phyloP scores from a whole-genome alignment of 148 eudicot species.

The Simmondsia chinensis region DNA sequence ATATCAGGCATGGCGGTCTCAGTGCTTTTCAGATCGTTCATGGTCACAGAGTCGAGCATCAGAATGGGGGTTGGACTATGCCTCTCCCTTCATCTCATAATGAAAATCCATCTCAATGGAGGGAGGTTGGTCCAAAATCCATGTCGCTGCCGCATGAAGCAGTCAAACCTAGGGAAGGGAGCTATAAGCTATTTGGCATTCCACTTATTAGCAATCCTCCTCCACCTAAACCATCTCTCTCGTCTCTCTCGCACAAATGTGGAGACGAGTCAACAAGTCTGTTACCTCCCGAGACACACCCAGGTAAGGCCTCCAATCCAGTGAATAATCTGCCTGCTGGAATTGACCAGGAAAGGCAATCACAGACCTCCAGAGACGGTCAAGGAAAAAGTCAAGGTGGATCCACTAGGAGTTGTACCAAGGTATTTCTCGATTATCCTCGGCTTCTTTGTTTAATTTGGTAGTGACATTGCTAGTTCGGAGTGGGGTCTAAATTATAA shows the following conservation, averaged over 20 bases:
- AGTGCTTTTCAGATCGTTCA: constrained; percentile 29
- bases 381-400: constrained; percentile 48
- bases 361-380: constrained; percentile 21
- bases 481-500: too few relatives aligned
- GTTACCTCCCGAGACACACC: constrained; percentile 17
- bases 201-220: constrained; percentile 40
- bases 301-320: constrained; percentile 33
- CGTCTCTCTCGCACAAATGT: constrained; percentile 12
- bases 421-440: constrained; percentile 53
- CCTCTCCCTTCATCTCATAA: constrained; percentile 46
- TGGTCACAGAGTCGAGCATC: constrained; percentile 41
- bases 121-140: constrained; percentile 35
- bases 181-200: constrained; percentile 82
- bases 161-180: constrained; percentile 50
- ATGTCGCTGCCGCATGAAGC: constrained; percentile 23
- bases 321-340: constrained; percentile 23
- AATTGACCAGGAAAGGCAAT: constrained; percentile 44
- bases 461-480: neutral
- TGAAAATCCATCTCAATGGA: constrained; percentile 34
- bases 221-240: constrained; percentile 18
- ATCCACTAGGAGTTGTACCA: constrained; percentile 86
- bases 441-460: neutral
- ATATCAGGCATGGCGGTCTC: constrained; percentile 44
- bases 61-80: constrained; percentile 55
- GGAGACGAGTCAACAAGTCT: constrained; percentile 24